Evolutionary conservation across 2,329 filamentous ascomycete species (phyloP), one percentile per base, ranked within the genome.

Genomic region (Leptographium wingfieldii): DNA sequence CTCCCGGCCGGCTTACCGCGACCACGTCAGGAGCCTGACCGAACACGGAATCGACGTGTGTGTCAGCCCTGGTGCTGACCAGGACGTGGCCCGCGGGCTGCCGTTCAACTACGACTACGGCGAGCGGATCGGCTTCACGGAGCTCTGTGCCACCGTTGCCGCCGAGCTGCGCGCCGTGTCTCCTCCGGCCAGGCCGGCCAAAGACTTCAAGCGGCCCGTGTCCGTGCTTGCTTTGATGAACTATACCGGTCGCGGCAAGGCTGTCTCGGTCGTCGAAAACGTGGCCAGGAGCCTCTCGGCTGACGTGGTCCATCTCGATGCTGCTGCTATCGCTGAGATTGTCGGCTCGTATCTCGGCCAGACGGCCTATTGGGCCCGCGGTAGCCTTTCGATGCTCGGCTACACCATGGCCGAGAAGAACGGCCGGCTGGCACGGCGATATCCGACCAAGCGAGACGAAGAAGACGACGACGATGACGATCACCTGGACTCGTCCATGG

Each of bases 341-440:
- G 78, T 86, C 0, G 86, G 85, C 3, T 78, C 82, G 52, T 90
- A 91, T 66, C 72, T 92, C 11, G 86, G 85, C 5, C 83, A 88
- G 66, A 77, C 73, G 9, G 67, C 69, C 7, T 68, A 80, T 61
- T 76, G 73, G 71, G 73, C 73, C 4, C 77, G 76, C 14, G 78
- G 80, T 1, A 69, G 74, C 25, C 70, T 81, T 12, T 78, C 81
- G 2, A 76, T 78, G 64, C 70, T 86, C 55, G 81, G 80, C 2
- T 86, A 84, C 63, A 74, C 76, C 64, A 73, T 80, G 54, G 76
- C 83, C 46, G 77, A 79, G 65, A 73, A 77, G 65, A 81, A 77
- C 57, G 82, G 81, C 7, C 77, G 77, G 62, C 67, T 80, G 31
- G 62, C 64, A 10, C 56, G 64, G 25, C 63, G 66, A 52, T 75